Evolutionary conservation across 2,329 filamentous ascomycete species (phyloP), one percentile per base, ranked within the genome.

Genomic region (Ophiostoma angusticollis): DNA sequence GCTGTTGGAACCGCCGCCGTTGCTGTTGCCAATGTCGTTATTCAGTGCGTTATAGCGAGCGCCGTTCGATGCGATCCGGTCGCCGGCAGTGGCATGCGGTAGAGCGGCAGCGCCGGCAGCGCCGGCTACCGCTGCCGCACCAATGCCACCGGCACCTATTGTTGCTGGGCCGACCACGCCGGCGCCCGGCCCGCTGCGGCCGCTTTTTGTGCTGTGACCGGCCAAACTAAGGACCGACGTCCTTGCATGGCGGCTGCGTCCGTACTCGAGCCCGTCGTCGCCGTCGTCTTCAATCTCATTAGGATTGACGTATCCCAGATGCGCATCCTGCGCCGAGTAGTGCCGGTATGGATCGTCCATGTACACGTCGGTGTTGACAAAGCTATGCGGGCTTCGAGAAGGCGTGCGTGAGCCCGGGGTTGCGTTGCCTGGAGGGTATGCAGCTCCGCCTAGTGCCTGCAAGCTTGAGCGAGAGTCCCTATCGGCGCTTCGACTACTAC

Each of bases 221-320:
- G 68, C 66, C 3, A 75, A 59, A 42, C 72, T 75, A 25, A 80
- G 58, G 55, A 79, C 70, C 25, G 80, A 77, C 47, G 65, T 70
- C 43, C 71, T 67, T 55, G 66, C 63, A 1, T 47, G 47, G 22
- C 50, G 56, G 59, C 51, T 54, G 34, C 56, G 59, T 36, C 57
- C 61, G 49, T 72, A 78, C 5, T 72, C 67, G 37, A 91, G 68
- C 1, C 81, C 85, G 54, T 93, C 87, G 52, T 94, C 87, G 21
- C 84, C 85, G 53, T 95, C 87, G 55, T 94, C 87, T 17, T 72
- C 73, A 47, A 94, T 87, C 12, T 79, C 77, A 51, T 82, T 75
- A 3, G 86, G 85, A 54, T 94, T 78, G 43, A 91, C 70, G 2
- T 72, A 62, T 28, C 72, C 71, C 4, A 78, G 58, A 8, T 62